Base-by-base conservation (phyloP, 2,329 filamentous ascomycete species). In the Monosporascus sp. region DNA sequence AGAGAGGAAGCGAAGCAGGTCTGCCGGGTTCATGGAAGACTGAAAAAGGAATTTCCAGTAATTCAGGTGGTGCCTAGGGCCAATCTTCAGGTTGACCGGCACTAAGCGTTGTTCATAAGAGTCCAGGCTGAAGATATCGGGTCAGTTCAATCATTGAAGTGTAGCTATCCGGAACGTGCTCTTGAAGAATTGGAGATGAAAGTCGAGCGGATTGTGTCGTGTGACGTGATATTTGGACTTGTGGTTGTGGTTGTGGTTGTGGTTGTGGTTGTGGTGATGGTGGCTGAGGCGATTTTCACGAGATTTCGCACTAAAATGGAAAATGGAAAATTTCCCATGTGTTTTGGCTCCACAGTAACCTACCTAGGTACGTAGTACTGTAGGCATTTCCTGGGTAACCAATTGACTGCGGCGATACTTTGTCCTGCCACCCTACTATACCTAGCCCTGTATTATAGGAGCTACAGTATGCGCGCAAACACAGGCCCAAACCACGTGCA, bases 1-100 rank as follows among this genome's bases (percentile, higher is more conserved):
- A 71, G 90, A 95, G 66, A 96, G 85, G 79, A 95, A 94, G 77
- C 90, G 89, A 71, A 96, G 84, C 69, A 95, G 85, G 76, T 95
- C 89, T 77, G 87, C 88, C 74, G 82, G 87, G 88, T 85, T 92
- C 91, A 96, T 96, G 86, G 85, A 89, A 83, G 74, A 77, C 70
- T 67, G 57, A 49, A 56, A 56, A 47, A 54, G 37, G 65, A n/a
- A 57, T 59, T 57, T 56, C 53, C 55, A 61, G 58, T 58, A 60
- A 57, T 52, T 55, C 54, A 56, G 48, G 60, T 62, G 60, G 57
- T 58, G 51, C 61, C 60, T 11, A 46, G 43, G 31, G 43, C 20
- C 43, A 46, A 46, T 46, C 24, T 31, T 27, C 3, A 22, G n/a
- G 6, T 11, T 35, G 25, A 31, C 20, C 14, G 43, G 7, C 43